Base-by-base conservation (phyloP, 78 protist genomes). In the Tieghemostelium lacteum region DNA sequence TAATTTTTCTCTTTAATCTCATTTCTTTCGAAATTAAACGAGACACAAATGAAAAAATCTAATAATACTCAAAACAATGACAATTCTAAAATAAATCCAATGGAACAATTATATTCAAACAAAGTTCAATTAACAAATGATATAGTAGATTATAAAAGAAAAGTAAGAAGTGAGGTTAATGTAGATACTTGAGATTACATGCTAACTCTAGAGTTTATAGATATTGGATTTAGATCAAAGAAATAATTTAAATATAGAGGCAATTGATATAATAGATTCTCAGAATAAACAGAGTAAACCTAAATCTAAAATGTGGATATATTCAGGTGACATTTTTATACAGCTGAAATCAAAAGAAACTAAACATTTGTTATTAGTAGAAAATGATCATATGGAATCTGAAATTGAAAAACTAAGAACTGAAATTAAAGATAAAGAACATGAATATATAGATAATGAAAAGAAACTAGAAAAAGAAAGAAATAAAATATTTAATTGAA, bases 281-380 rank as follows among this genome's bases (percentile, higher is more conserved):
- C n/a, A 55, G 14, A 83, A 40, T 50, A 1, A 37, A 7, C 26
- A 28, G 31, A 49, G 45, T 1, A 49, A 75, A 26, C 49, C 26
- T 6, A 78, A 78, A 31, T 58, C 45, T 12, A 83, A 83, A 58
- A 42, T 60, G 58, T 69, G 89, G 75, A 40, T 83, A 19, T 83
- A 83, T 58, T 63, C 89, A 40, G 89, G 89, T 60, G 89, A 83
- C 31, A 83, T 83, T 22, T 83, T 83, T 37, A 69, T 83, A 26
- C 64, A 54, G 52, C 66, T 83, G 89, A 83, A 83, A 45, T 62
- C 63, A 50, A n/a, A 33, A 16, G n/a, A 39, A 4, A 63, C 76
- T 42, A 83, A 69, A 8, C 22, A 39, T 24, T 54, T 73, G 57
- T 24, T 83, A 19, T 10, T 55, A 2, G 22, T 36, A 57, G 89